Evolutionary conservation across 306 rosid species (phyloP), one percentile per base, ranked within the genome.

Genomic region (Argentina anserina): DNA sequence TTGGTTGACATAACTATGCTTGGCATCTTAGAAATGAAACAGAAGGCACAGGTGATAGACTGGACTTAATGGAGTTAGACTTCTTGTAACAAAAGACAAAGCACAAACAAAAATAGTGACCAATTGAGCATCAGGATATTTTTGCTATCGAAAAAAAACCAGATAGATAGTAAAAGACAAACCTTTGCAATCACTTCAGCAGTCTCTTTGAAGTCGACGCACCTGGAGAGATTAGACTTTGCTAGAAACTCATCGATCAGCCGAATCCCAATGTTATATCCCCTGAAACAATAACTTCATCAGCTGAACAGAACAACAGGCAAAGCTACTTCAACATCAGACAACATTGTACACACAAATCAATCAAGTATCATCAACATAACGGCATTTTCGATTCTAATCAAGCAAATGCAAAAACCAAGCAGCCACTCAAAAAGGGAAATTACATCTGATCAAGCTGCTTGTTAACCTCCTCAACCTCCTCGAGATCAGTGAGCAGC

Each of bases 171-270:
- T 12, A 62, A 59, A 45, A 45, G 31, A 55, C n/a, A 72, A 71
- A 94, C 99, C 97, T 94, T 94, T 49, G 99, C 99, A 74, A 94
- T 94, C n/a, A 83, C 94, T 77, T 94, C 97, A 70, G 98, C 91
- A 0, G 97, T 91, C 84, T 94, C 98, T 78, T 86, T 89, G 88
- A 94, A 94, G 83, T 94, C 97, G 6, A 88, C 89, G 71, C 98
- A 94, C 76, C 96, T 89, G 34, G 98, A 84, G 70, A 94, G 90
- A 83, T 91, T 91, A 80, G 98, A 94, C 79, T 94, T 94, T 47
- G 98, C 98, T n/a, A 94, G 84, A 86, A 94, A 94, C 81, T 94
- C 99, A 78, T 94, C 99, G 58, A 94, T 81, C 76, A 94, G 79
- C 67, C 99, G 90, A 81, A 87, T 88, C 77, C 99, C 99, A 70